Base-by-base conservation (phyloP, 2,329 filamentous ascomycete species). In the Fusarium cicatricum region DNA sequence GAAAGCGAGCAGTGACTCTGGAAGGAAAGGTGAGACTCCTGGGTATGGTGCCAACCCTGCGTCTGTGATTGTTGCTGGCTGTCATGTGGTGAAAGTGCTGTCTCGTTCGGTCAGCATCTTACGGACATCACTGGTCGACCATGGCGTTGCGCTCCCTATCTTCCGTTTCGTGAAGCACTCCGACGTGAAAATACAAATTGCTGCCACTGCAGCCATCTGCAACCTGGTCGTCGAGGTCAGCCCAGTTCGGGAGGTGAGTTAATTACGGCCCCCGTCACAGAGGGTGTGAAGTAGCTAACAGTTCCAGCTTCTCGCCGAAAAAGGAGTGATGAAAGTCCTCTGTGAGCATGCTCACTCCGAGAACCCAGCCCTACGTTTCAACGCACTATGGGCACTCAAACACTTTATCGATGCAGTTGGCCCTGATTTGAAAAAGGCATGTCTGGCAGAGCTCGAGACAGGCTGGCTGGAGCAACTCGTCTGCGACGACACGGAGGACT, bases 351-450 rank as follows among this genome's bases (percentile, higher is more conserved):
- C 93, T 2, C 90, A 90, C 72, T 95, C 91, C 1, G 82, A 84
- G 40, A 90, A 94, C 68, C 84, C 90, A n/a, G 85, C 88, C 40
- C 80, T 98, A 47, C 86, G 92, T 19, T 81, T 96, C 21, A 92
- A 95, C 67, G 92, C 93, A 17, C 77, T 99, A 2, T 99, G 95
- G 94, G 92, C 92, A 6, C 78, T 99, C 53, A 98, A 98, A 71
- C 92, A 98, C 74, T 83, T 97, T 43, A 89, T 96, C 3, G 84
- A 90, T 60, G 87, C 86, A 17, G 85, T 90, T 6, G 83, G 84
- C 15, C 86, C 89, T 38, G 84, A 89, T 11, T 79, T 90, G 63
- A 96, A 95, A 75, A 89, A 89, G 67, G 83, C 85, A 41, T 91
- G 91, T 55, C 77, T 98, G 11, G 87, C 93, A 43, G 87, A 90